Conservation (phyloP, 2,329 filamentous ascomycete species). For the Trichoderma citrinoviride region DNA sequence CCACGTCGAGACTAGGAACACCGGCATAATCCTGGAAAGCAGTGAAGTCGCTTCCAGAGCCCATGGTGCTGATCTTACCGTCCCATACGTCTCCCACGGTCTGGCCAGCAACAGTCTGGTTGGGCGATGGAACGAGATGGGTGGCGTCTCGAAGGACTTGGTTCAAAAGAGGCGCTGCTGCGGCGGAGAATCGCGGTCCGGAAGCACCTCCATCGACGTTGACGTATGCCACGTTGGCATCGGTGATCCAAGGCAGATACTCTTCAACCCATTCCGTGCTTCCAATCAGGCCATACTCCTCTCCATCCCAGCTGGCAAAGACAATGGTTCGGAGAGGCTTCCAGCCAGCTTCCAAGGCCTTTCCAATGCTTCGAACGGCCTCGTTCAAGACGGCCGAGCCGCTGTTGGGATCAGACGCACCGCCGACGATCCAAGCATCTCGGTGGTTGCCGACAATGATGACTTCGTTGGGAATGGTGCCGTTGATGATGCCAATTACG, state of each 20-base stretch:
- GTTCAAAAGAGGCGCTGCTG: slow-evolving; percentile 74
- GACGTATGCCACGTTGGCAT: slow-evolving; percentile 74
- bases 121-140: slow-evolving; percentile 63
- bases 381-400: slow-evolving; percentile 79
- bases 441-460: slow-evolving; percentile 89
- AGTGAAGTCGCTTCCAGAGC: slow-evolving; percentile 71
- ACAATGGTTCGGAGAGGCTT: slow-evolving; percentile 79
- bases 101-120: slow-evolving; percentile 70
- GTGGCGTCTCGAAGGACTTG: slow-evolving; percentile 68
- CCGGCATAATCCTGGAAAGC: slow-evolving; percentile 72
- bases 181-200: slow-evolving; percentile 61
- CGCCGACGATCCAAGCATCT: slow-evolving; percentile 86
- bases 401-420: slow-evolving; percentile 78
- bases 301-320: slow-evolving; percentile 79
- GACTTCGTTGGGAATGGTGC: slow-evolving; percentile 78
- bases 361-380: slow-evolving; percentile 70
- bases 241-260: slow-evolving; percentile 74
- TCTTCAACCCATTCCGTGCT: slow-evolving; percentile 94
- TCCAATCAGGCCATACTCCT: slow-evolving; percentile 83
- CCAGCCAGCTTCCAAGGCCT: slow-evolving; percentile 60
- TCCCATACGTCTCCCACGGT: slow-evolving; percentile 69
- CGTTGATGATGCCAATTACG: slow-evolving; percentile 89
- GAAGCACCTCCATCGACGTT: slow-evolving; percentile 77
- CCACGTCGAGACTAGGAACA: slow-evolving; percentile 62
- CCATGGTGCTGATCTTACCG: slow-evolving; percentile 62